Base-by-base conservation (phyloP, 2,329 filamentous ascomycete genomes). In the Cercospora sojina region DNA sequence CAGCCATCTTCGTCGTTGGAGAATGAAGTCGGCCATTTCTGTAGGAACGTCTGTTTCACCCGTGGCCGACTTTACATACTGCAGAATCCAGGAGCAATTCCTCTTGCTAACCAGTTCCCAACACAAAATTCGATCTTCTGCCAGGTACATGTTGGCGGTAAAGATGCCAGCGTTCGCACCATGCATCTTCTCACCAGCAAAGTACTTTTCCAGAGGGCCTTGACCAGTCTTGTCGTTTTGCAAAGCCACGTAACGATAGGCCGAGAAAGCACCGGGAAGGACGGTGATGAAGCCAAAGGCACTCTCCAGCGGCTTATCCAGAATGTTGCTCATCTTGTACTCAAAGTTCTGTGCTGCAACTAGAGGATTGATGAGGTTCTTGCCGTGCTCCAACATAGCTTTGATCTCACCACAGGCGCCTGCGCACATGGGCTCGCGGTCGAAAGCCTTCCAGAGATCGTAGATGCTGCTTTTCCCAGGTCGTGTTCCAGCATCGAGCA, bases 271-370 rank as follows among this genome's bases (percentile, higher is more conserved):
- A 83, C 95, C 95, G 0, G 95, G 95, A 76, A 99, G 84, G 75
- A 99, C 95, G 53, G 92, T 92, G 77, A 99, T 98, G 81, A 98
- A 99, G 56, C 95, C 95, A 79, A 99, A 99, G 0, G 94, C 92
- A 3, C 94, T 98, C 78, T 99, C 95, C 47, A 99, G 83, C 2
- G 95, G 95, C 82, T 99, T 99, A 79, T 99, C 95, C 53, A 99
- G 86, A 76, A 99, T 99, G 76, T 99, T 99, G 79, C 92, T 97
- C 91, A 99, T 97, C 85, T 99, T 99, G 86, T 99, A 99, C 82
- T 99, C 95, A 74, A 99, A 99, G 77, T 99, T 99, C 76, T 99
- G 95, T 0, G 93, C 93, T 2, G 95, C 95, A 23, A 99, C 91
- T 4, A 99, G 86, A 0, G 95, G 95, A 75, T 98, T 99, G 71